Conservation (phyloP, 2,329 filamentous ascomycete genomes). For the Pestalotiopsis sp. region DNA sequence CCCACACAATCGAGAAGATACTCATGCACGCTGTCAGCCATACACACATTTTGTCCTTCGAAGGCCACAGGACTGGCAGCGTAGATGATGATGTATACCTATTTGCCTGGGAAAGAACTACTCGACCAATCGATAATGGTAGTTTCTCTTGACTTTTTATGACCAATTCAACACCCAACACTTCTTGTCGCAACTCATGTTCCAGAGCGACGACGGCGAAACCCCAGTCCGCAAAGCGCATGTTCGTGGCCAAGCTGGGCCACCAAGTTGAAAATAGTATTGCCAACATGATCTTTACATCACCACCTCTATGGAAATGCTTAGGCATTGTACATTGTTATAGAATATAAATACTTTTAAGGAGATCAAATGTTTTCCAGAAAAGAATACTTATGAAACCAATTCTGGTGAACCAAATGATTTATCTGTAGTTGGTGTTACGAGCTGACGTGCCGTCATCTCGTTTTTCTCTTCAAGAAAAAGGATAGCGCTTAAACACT, state of each 20-base stretch:
- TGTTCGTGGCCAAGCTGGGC: neutral
- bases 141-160: too few species aligned
- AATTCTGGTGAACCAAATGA: too few species aligned
- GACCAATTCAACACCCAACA: neutral
- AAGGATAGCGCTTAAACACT: too few species aligned
- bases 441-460: too few species aligned
- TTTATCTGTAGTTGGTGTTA: neutral
- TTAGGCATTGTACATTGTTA: too few species aligned
- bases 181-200: neutral
- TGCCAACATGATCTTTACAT: too few species aligned
- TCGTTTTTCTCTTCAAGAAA: too few species aligned
- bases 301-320: too few species aligned
- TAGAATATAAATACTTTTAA: too few species aligned
- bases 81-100: neutral
- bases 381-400: too few species aligned
- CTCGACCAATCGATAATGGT: too few species aligned
- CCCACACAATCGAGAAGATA: neutral
- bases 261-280: neutral
- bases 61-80: neutral
- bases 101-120: neutral
- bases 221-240: neutral
- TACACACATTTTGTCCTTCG: neutral
- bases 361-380: too few species aligned
- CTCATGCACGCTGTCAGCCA: neutral
- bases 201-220: neutral